Conservation (phyloP, 495 filamentous ascomycete species). For the Letharia columbiana region DNA sequence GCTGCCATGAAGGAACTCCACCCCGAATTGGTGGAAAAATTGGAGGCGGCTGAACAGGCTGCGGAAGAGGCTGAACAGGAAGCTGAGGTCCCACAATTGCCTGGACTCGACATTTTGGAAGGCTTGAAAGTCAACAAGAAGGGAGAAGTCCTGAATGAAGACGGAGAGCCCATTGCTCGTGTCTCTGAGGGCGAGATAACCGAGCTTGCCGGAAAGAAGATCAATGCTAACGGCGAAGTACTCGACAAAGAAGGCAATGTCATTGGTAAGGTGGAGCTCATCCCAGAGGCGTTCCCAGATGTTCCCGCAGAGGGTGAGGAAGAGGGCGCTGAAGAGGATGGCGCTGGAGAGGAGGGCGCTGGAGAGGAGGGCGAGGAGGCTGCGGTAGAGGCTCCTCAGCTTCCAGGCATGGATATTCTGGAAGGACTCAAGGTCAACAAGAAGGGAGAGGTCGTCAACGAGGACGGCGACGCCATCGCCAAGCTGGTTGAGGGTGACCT, state of each 20-base stretch:
- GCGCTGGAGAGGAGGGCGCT: conserved; percentile 23
- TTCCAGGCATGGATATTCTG: conserved; percentile 20
- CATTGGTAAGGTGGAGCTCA: conserved; percentile 30
- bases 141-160: conserved; percentile 54
- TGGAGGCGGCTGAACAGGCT: conserved; percentile 20
- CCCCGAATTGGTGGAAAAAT: conserved; percentile 37
- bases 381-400: conserved; percentile 29
- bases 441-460: conserved; percentile 52
- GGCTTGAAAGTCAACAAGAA: conserved; percentile 63
- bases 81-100: conserved; percentile 36
- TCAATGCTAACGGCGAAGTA: conserved; percentile 45
- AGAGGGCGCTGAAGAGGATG: conserved; percentile 29
- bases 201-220: conserved; percentile 43
- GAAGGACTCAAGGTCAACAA: conserved; percentile 59
- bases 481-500: conserved; percentile 38
- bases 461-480: conserved; percentile 42
- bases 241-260: conserved; percentile 35
- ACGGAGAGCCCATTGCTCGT: conserved; percentile 43
- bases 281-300: conserved; percentile 22
- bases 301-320: conserved; percentile 27
- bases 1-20: conserved; percentile 40
- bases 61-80: conserved; percentile 25
- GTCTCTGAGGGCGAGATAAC: conserved; percentile 41
- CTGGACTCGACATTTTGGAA: conserved; percentile 45
- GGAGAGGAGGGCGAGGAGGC: conserved; percentile 27